phyloP scores from a whole-genome alignment of 805 yeast genomes.

The Yarrowia deformans region DNA sequence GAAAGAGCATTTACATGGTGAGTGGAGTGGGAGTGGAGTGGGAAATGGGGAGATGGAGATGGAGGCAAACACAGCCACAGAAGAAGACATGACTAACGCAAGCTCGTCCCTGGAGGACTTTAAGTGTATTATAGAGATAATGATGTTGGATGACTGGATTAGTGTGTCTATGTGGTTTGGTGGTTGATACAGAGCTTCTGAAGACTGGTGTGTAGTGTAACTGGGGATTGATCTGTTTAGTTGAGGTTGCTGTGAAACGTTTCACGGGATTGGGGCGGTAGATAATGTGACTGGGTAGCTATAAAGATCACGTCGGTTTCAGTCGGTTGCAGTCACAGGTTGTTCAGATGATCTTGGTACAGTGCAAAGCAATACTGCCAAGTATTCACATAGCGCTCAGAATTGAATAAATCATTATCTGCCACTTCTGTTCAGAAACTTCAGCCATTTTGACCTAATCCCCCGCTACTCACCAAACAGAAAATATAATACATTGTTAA shows the following conservation, averaged over 20 bases:
- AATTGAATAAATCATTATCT: too few species aligned
- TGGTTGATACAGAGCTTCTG: not conserved
- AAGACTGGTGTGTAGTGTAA: not conserved
- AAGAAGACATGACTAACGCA: constrained; percentile 19
- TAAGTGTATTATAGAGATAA: constrained; percentile 38
- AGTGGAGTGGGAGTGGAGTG: not conserved
- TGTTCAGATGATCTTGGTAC: too few species aligned
- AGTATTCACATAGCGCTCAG: too few species aligned
- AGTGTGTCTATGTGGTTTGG: too few species aligned
- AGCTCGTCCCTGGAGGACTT: constrained; percentile 39
- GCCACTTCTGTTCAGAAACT: too few species aligned
- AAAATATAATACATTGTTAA: constrained; percentile 4
- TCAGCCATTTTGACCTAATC: too few species aligned
- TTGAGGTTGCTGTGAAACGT: not conserved
- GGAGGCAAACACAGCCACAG: not conserved
- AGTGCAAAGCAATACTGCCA: too few species aligned
- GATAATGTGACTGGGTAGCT: too few species aligned
- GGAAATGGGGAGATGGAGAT: not conserved
- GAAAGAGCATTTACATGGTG: constrained; percentile 54
- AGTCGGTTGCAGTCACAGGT: not conserved
- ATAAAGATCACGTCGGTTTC: too few species aligned
- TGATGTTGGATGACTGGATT: constrained; percentile 12
- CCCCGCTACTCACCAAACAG: not conserved
- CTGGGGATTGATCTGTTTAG: not conserved
- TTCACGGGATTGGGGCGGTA: too few species aligned